Conservation (phyloP, 2,329 filamentous ascomycete genomes). For the Aspergillus quadrilineatus region DNA sequence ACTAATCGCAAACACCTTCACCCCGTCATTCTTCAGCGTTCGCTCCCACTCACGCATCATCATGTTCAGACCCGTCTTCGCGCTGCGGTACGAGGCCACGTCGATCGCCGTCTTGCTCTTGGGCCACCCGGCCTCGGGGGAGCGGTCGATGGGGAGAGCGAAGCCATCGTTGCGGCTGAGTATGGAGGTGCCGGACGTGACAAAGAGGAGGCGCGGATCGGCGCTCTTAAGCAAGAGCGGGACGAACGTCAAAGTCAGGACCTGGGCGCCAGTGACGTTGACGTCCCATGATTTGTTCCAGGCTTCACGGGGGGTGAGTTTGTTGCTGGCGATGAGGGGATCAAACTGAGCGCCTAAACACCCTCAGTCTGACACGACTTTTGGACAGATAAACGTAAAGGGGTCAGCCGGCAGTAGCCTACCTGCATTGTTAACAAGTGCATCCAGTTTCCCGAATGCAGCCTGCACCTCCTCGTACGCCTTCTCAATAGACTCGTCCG, state of each 20-base stretch:
- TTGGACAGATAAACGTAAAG: background rate
- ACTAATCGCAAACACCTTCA: slow-evolving; percentile 51
- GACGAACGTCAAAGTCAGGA: slow-evolving; percentile 49
- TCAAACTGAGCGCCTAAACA: slow-evolving; percentile 27
- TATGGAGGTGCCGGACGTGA: slow-evolving; percentile 46
- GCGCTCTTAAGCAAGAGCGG: slow-evolving; percentile 49
- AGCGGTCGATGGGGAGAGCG: slow-evolving; percentile 2
- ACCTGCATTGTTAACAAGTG: slow-evolving; percentile 60
- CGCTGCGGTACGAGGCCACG: slow-evolving; percentile 39
- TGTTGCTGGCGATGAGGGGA: slow-evolving; percentile 25
- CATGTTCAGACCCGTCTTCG: slow-evolving; percentile 52
- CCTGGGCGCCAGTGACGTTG: slow-evolving; percentile 52
- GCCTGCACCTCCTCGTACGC: slow-evolving; percentile 46
- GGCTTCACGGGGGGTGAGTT: slow-evolving; percentile 38
- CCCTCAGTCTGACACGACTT: background rate
- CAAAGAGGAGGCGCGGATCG: slow-evolving; percentile 49
- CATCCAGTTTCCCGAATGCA: slow-evolving; percentile 51
- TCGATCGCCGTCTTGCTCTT: slow-evolving; percentile 27
- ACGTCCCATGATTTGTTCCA: slow-evolving; percentile 52
- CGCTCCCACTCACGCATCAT: slow-evolving; percentile 49
- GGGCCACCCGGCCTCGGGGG: slow-evolving; percentile 42
- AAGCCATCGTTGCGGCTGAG: slow-evolving; percentile 26
- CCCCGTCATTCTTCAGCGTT: slow-evolving; percentile 49
- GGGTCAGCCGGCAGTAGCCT: slow-evolving; percentile 6
- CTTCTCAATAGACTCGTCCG: slow-evolving; percentile 53